A percentile compares a stretch with the other conserved stretches of the same genome.
Conservation (phyloP, 352 stramenopile genomes). For the Globisporangium parvum region DNA sequence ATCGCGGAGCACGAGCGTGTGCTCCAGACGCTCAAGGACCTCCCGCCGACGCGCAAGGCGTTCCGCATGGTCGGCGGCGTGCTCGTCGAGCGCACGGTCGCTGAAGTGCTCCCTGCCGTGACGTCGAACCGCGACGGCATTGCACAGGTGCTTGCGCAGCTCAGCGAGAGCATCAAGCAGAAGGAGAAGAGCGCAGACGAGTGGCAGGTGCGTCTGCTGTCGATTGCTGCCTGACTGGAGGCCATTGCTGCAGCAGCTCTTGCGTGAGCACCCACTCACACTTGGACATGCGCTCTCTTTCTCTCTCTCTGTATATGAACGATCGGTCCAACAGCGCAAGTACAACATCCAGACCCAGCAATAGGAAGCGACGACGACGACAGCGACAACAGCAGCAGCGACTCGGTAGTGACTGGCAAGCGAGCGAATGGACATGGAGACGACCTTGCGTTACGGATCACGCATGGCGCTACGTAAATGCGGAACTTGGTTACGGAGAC, state of each 20-base stretch:
- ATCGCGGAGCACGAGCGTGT: slow-evolving; percentile 80
- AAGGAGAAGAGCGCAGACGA: slow-evolving; percentile 81
- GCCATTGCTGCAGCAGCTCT: not conserved
- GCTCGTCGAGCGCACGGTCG: slow-evolving; percentile 94
- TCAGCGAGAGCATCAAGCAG: slow-evolving; percentile 77
- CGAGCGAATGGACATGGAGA: slow-evolving; percentile 5
- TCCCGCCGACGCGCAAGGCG: slow-evolving; percentile 78
- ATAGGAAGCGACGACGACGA: slow-evolving; percentile 16
- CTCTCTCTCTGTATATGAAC: not conserved
- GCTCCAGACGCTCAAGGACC: slow-evolving; percentile 67
- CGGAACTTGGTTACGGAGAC: too few relatives aligned
- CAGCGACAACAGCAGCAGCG: not conserved
- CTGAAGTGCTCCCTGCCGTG: slow-evolving; percentile 93
- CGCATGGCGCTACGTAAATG: not conserved
- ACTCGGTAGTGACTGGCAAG: not conserved
- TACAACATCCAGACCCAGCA: slow-evolving; percentile 85
- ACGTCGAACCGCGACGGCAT: slow-evolving; percentile 75
- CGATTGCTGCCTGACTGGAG: not conserved
- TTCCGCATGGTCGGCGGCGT: slow-evolving; percentile 96
- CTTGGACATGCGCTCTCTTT: too few relatives aligned
- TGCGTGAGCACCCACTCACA: not conserved
- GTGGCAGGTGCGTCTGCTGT: slow-evolving; percentile 46
- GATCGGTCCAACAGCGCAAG: slow-evolving; percentile 38
- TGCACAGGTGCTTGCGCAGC: slow-evolving; percentile 61
- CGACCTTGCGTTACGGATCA: not conserved